Evolutionary conservation across 345 rosid genomes (phyloP).

Genomic region (Sisymbrium altissimum): DNA sequence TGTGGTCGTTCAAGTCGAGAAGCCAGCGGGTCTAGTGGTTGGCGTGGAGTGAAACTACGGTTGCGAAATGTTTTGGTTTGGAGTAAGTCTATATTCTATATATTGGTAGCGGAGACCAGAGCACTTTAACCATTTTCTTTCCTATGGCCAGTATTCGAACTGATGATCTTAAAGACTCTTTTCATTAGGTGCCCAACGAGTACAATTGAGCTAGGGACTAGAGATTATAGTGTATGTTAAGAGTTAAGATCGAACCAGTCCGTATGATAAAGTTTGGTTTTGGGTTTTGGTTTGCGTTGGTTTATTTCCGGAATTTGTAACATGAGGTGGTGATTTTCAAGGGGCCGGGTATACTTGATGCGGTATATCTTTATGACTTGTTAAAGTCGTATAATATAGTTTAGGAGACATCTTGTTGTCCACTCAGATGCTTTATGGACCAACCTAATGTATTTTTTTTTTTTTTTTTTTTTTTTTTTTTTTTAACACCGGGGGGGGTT

Average conservation of each 20-base stretch:
- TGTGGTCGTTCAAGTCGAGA: constrained; percentile 33
- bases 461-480: too few relatives aligned
- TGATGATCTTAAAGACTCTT: background rate
- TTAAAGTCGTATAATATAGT: too few relatives aligned
- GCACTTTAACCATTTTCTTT: background rate
- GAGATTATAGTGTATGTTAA: background rate
- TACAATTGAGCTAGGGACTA: background rate
- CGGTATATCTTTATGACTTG: background rate
- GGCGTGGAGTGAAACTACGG: constrained; percentile 4
- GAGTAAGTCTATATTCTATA: constrained; percentile 41
- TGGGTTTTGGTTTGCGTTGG: background rate
- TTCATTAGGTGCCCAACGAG: background rate
- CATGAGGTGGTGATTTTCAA: background rate
- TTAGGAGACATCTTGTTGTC: background rate
- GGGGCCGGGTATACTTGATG: background rate
- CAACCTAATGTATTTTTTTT: too few relatives aligned
- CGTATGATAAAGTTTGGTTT: background rate
- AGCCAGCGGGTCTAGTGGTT: constrained; percentile 30
- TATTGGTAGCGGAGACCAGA: constrained; percentile 36
- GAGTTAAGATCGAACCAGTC: background rate
- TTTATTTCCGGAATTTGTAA: background rate
- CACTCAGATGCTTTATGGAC: background rate
- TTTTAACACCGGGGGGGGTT: too few relatives aligned
- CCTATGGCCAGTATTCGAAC: background rate
- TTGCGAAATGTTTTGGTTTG: constrained; percentile 37